Evolutionary conservation across 164 flowering plant genomes (phyloP).

Genomic region (Cinnamomum chago): DNA sequence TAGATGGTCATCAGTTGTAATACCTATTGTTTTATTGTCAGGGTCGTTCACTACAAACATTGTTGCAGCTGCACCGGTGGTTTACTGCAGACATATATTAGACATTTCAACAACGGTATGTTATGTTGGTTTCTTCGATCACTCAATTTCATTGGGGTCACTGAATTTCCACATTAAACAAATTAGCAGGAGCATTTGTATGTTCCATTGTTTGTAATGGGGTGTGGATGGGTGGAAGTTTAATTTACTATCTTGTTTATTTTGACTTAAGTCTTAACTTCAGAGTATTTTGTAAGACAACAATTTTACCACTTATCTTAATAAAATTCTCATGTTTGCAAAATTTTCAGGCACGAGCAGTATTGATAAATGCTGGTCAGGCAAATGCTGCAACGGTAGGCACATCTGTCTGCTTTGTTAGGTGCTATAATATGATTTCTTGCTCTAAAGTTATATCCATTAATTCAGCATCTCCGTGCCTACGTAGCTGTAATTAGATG

Average conservation of each 20-base stretch:
- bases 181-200: neutral
- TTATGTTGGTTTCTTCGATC: slow-evolving; percentile 4
- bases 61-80: slow-evolving; percentile 95
- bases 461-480: no score
- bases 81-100: slow-evolving; percentile 59
- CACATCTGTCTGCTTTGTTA: slow-evolving; percentile 1
- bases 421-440: neutral
- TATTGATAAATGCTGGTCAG: slow-evolving; percentile 97
- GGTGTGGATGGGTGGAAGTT: no score
- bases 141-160: neutral
- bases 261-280: neutral
- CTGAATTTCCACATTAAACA: neutral
- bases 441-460: neutral
- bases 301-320: neutral
- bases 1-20: neutral
- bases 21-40: slow-evolving; percentile 18
- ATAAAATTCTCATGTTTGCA: neutral
- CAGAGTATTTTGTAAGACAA: no score
- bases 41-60: slow-evolving; percentile 89
- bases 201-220: neutral
- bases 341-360: slow-evolving; percentile 81
- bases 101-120: slow-evolving; percentile 58
- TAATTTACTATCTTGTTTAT: neutral
- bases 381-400: slow-evolving; percentile 98
- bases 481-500: no score